These are phyloP conservation scores for Dalbergia cultrata DNA, from an alignment of 306 rosid genomes.

Conservation along the genomic window DNA sequence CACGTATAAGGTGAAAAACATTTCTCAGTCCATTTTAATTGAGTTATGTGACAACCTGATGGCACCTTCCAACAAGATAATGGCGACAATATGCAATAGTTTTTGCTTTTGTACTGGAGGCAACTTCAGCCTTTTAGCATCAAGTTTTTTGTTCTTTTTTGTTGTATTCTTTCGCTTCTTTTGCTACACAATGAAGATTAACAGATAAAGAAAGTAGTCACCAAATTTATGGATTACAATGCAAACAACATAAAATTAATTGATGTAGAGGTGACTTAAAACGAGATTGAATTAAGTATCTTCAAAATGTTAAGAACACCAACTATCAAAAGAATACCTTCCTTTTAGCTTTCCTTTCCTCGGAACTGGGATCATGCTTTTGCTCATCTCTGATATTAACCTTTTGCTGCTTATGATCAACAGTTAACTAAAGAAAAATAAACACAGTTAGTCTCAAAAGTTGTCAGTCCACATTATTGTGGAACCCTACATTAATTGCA, in stretches of 20 bases:
- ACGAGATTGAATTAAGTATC: conserved; percentile 21
- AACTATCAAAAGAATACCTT: conserved; percentile 60
- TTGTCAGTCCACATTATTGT: not conserved
- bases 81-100: conserved; percentile 70
- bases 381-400: conserved; percentile 44
- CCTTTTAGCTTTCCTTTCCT: conserved; percentile 65
- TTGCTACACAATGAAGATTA: conserved; percentile 52
- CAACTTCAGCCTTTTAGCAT: conserved; percentile 77
- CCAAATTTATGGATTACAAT: not conserved
- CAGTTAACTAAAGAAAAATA: conserved; percentile 31
- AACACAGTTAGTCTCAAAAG: not conserved
- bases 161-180: conserved; percentile 67
- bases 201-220: conserved; percentile 24
- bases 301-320: conserved; percentile 13
- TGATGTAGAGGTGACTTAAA: conserved; percentile 12
- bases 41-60: conserved; percentile 64
- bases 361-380: conserved; percentile 60
- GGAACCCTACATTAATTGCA: not conserved
- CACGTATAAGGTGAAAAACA: conserved; percentile 28
- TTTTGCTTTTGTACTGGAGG: conserved; percentile 62
- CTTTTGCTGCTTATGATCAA: conserved; percentile 56
- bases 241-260: conserved; percentile 7
- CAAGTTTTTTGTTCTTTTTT: conserved; percentile 73
- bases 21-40: not conserved
- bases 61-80: conserved; percentile 75